Evolutionary conservation across 2,329 filamentous ascomycete species (phyloP).

Genomic region (Penicillium fuscoglaucum): DNA sequence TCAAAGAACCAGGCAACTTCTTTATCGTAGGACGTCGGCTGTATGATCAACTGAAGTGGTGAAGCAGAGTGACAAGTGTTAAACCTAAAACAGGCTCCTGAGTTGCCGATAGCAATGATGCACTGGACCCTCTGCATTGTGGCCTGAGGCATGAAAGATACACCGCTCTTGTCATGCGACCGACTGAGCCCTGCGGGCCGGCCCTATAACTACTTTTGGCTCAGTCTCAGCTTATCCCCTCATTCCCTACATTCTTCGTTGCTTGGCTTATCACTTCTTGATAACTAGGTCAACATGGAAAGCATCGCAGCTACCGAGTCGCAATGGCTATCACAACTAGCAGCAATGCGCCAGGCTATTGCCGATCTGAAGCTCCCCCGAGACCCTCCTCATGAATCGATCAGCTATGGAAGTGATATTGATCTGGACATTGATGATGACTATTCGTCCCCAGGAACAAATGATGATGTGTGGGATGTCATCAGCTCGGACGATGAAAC

Average conservation of each 20-base stretch:
- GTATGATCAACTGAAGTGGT: slow-evolving; percentile 4
- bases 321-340: slow-evolving; percentile 83
- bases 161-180: slow-evolving; percentile 20
- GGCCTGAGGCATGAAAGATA: slow-evolving; percentile 11
- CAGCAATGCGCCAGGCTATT: slow-evolving; percentile 82
- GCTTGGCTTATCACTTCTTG: neutral
- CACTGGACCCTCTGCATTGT: slow-evolving; percentile 14
- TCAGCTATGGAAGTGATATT: slow-evolving; percentile 54
- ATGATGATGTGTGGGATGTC: slow-evolving; percentile 90
- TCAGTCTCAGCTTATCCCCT: slow-evolving; percentile 4
- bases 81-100: slow-evolving; percentile 12
- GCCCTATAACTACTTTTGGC: slow-evolving; percentile 15
- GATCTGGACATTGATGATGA: slow-evolving; percentile 64
- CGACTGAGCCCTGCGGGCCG: slow-evolving; percentile 12
- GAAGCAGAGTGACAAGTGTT: slow-evolving; percentile 16
- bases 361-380: slow-evolving; percentile 66
- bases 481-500: slow-evolving; percentile 72
- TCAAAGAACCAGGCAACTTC: neutral
- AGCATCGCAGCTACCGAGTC: slow-evolving; percentile 46
- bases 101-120: slow-evolving; percentile 15
- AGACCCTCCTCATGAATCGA: slow-evolving; percentile 43
- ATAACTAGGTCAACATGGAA: slow-evolving; percentile 18
- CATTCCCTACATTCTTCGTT: slow-evolving; percentile 2
- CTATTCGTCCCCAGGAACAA: slow-evolving; percentile 58
- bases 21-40: neutral